Conservation (phyloP, 2,329 filamentous ascomycete species). For the Epichloe festucae region DNA sequence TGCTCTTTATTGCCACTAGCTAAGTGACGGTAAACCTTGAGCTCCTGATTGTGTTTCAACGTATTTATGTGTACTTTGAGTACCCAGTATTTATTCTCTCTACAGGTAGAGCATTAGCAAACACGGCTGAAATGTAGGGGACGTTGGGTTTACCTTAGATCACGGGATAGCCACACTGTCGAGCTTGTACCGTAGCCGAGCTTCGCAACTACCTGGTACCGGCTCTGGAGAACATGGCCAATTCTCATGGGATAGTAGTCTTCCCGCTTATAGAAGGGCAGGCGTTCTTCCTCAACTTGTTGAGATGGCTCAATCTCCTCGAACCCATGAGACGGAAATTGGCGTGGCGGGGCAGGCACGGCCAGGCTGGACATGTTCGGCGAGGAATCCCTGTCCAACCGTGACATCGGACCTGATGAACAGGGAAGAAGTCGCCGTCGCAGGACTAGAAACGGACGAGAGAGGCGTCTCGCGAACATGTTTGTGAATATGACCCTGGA, state of each 20-base stretch:
- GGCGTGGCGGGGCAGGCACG: not conserved
- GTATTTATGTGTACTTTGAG: conserved; percentile 22
- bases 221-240: not conserved
- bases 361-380: too few species aligned
- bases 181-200: conserved; percentile 28
- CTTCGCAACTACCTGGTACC: conserved; percentile 23
- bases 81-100: conserved; percentile 14
- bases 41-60: conserved; percentile 16
- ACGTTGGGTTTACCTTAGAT: conserved; percentile 14
- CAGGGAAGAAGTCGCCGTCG: too few species aligned
- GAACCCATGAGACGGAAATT: not conserved
- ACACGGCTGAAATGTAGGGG: not conserved
- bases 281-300: not conserved
- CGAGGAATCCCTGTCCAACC: too few species aligned
- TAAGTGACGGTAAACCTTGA: conserved; percentile 17
- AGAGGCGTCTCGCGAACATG: too few species aligned
- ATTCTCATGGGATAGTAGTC: conserved; percentile 3
- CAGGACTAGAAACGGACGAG: too few species aligned
- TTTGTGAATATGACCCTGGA: too few species aligned
- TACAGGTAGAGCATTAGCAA: conserved; percentile 2
- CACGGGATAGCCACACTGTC: conserved; percentile 29
- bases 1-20: conserved; percentile 13
- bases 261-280: not conserved
- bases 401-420: too few species aligned
- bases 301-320: not conserved